Conservation (phyloP, 2,329 filamentous ascomycete genomes). For the Tolypocladium cylindrosporum region DNA sequence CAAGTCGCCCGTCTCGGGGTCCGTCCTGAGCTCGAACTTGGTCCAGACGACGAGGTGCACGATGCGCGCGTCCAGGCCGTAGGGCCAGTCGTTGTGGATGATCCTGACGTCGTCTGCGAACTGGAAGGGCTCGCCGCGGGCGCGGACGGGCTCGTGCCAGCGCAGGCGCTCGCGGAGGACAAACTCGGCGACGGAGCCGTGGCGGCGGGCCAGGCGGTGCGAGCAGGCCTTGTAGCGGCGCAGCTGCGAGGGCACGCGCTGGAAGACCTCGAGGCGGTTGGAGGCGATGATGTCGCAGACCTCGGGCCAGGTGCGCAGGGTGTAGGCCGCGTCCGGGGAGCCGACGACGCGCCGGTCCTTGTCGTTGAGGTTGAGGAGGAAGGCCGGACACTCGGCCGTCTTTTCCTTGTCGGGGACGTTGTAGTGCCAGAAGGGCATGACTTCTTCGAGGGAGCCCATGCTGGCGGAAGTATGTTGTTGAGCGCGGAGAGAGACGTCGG, state of each 20-base stretch:
- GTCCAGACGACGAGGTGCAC: slow-evolving; percentile 89
- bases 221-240: slow-evolving; percentile 68
- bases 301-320: slow-evolving; percentile 55
- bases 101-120: slow-evolving; percentile 55
- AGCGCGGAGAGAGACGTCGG: not conserved
- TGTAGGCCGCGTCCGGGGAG: slow-evolving; percentile 59
- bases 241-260: slow-evolving; percentile 66
- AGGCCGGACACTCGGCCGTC: slow-evolving; percentile 60
- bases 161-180: slow-evolving; percentile 58
- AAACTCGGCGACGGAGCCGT: slow-evolving; percentile 73
- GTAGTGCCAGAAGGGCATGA: slow-evolving; percentile 67
- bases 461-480: not conserved
- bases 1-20: slow-evolving; percentile 54
- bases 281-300: slow-evolving; percentile 50
- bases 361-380: slow-evolving; percentile 47
- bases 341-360: slow-evolving; percentile 65
- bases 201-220: slow-evolving; percentile 48
- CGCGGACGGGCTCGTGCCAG: slow-evolving; percentile 46
- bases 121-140: slow-evolving; percentile 30
- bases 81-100: slow-evolving; percentile 88
- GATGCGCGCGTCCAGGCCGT: slow-evolving; percentile 69
- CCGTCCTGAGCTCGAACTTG: slow-evolving; percentile 71
- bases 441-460: slow-evolving; percentile 25
- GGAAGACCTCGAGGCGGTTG: slow-evolving; percentile 68
- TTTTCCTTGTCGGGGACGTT: slow-evolving; percentile 59